Evolutionary conservation across 2,329 filamentous ascomycete genomes (phyloP), one percentile per base, ranked within the genome.

Genomic region (Dendryphion nanum): DNA sequence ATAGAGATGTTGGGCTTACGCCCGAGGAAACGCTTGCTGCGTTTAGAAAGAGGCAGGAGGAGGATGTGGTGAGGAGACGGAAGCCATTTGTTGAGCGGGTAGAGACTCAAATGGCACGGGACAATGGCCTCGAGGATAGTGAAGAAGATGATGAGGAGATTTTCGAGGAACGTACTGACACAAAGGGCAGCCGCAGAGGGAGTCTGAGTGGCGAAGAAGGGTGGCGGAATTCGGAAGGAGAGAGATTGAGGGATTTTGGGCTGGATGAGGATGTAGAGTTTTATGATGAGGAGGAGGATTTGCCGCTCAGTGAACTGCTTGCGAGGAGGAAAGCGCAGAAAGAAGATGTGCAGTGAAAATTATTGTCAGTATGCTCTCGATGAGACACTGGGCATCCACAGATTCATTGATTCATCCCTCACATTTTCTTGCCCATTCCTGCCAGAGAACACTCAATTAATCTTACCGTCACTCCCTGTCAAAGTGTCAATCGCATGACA

Each of bases 191-290:
- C 5, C 28, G 51, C 12, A 38, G 48, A 17, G 35, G 15, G 10
- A 52, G 45, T 8, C 56, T 61, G 37, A 71, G 73, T 47, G 78
- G 76, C 4, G 73, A 78, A 53, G 74, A 75, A 29, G 76, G 70
- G 4, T 93, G 86, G 86, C 79, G 75, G 0, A 91, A 90, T 49
- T 74, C 79, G 0, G 86, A 91, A 36, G 87, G 86, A 2, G 85
- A 91, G 56, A 72, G 80, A 21, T 66, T 93, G 34, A 73, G 77
- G 29, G 87, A 93, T 53, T 93, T 83, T 55, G 87, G 87, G 2
- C 86, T 93, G 0, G 87, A 91, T 50, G 85, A 89, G 53, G 84
- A 86, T 12, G 77, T 76, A 0, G 83, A 89, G 45, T 82, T 82
- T 32, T 78, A 80, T 18, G 74, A 31, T 28, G 38, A 30, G 45